These are phyloP conservation scores for Papiliotrema fonsecae DNA, from an alignment of 1,284 basidiomycete species.

Conservation along the genomic window DNA sequence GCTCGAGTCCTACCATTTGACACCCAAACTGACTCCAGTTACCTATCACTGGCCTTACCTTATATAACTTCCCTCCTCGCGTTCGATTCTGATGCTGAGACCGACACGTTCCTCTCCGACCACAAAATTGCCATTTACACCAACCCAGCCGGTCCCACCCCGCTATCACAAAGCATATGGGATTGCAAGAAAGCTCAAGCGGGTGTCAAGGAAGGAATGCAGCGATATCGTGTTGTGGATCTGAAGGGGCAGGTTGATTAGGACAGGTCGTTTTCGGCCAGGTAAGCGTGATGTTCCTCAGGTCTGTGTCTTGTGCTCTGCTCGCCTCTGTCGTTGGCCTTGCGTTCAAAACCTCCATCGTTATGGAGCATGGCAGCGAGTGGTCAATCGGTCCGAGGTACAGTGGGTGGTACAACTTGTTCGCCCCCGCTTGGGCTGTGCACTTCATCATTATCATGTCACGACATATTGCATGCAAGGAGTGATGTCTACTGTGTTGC, in stretches of 20 bases:
- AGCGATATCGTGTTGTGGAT: constrained; percentile 53
- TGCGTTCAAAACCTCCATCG: too few relatives aligned
- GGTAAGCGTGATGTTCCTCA: too few relatives aligned
- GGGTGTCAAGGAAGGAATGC: constrained; percentile 46
- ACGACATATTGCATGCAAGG: too few relatives aligned
- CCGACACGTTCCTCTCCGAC: constrained; percentile 65
- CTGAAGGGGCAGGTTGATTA: constrained; percentile 52
- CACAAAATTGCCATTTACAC: constrained; percentile 68
- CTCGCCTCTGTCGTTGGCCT: too few relatives aligned
- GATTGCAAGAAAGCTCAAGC: constrained; percentile 51
- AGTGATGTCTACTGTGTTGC: too few relatives aligned
- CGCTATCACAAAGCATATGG: constrained; percentile 45
- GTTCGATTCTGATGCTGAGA: constrained; percentile 65
- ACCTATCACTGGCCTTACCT: constrained; percentile 67
- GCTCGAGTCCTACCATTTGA: not conserved
- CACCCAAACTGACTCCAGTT: constrained; percentile 54
- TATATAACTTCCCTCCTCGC: constrained; percentile 78
- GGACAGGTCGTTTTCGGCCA: too few relatives aligned
- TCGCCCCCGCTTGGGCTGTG: too few relatives aligned
- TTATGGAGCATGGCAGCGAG: too few relatives aligned
- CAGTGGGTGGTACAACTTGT: too few relatives aligned
- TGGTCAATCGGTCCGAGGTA: too few relatives aligned
- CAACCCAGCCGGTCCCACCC: constrained; percentile 17
- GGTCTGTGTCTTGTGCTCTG: too few relatives aligned
- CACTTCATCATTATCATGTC: too few relatives aligned